These are phyloP conservation scores for Globisporangium barbulae DNA, from an alignment of 352 stramenopile genomes.

Conservation along the genomic window DNA sequence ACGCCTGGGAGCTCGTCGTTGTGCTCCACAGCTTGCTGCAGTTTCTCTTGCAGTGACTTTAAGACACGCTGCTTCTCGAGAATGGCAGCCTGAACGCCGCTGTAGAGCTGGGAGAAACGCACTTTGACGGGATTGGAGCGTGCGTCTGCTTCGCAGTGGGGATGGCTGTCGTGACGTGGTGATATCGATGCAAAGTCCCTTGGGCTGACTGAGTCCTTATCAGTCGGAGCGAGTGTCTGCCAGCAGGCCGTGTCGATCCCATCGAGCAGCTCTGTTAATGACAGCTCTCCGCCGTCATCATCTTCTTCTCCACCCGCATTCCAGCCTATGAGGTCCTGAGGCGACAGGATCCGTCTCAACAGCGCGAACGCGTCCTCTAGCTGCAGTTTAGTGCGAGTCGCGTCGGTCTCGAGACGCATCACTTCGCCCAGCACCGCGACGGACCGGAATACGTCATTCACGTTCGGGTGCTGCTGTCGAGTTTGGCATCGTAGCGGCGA, in stretches of 20 bases:
- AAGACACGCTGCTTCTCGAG: slow-evolving; percentile 19
- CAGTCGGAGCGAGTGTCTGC: slow-evolving; percentile 15
- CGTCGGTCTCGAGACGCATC: slow-evolving; percentile 25
- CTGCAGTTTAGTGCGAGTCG: slow-evolving; percentile 17
- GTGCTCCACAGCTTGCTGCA: slow-evolving; percentile 21
- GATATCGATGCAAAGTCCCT: neutral
- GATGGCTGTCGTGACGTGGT: neutral
- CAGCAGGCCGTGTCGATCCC: slow-evolving; percentile 39
- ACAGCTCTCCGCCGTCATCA: neutral
- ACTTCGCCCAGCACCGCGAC: slow-evolving; percentile 30
- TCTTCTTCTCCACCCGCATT: neutral
- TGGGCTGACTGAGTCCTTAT: neutral
- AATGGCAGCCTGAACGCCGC: slow-evolving; percentile 29
- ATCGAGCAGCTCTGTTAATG: slow-evolving; percentile 18
- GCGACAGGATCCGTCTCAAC: slow-evolving; percentile 18
- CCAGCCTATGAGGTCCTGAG: neutral
- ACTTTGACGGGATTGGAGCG: slow-evolving; percentile 11
- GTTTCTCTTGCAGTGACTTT: slow-evolving; percentile 16
- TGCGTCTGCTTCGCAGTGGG: neutral
- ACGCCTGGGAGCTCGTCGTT: slow-evolving; percentile 31
- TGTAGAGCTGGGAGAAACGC: slow-evolving; percentile 33
- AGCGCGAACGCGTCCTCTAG: slow-evolving; percentile 30
- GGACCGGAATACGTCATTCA: slow-evolving; percentile 27
- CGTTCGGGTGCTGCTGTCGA: neutral
- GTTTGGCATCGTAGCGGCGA: neutral